Evolutionary conservation across 2,329 filamentous ascomycete genomes (phyloP).

Genomic region (Tolypocladium tropicale): DNA sequence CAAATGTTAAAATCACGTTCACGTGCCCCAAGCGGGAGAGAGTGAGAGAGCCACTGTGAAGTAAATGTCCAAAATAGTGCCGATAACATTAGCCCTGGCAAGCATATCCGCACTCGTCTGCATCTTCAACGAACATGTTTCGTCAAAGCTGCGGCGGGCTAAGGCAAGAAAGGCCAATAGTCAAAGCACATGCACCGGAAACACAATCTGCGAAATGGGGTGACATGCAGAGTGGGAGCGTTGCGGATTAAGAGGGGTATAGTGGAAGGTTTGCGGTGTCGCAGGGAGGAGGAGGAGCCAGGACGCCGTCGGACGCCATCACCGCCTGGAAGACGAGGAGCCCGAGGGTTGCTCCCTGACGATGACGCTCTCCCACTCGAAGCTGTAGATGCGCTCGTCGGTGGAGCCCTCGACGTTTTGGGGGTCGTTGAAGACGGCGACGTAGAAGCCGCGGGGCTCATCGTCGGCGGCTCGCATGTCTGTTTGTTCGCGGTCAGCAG

Average conservation of each 20-base stretch:
- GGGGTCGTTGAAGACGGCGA: conserved; percentile 22
- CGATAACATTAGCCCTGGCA: neutral
- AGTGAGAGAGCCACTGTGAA: neutral
- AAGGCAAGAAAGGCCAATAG: neutral
- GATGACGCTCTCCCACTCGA: conserved; percentile 16
- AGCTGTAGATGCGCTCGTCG: conserved; percentile 6
- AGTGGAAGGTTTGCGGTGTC: no score
- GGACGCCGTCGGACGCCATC: neutral
- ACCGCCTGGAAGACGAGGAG: neutral
- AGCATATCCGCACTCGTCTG: neutral
- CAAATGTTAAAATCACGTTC: neutral
- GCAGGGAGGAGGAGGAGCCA: neutral
- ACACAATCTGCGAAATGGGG: no score
- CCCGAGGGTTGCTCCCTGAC: conserved; percentile 9
- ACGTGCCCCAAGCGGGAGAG: neutral
- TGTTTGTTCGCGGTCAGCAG: conserved; percentile 3
- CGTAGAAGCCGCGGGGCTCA: conserved; percentile 20
- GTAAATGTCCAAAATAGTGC: neutral
- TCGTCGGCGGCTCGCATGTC: conserved; percentile 14
- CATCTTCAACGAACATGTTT: neutral
- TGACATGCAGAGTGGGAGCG: no score
- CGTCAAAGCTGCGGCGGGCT: neutral
- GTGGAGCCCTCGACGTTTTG: conserved; percentile 17
- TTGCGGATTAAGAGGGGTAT: no score
- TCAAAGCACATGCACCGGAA: neutral